Base-by-base conservation (phyloP, 1,284 basidiomycete species). In the Meripilus lineatus region DNA sequence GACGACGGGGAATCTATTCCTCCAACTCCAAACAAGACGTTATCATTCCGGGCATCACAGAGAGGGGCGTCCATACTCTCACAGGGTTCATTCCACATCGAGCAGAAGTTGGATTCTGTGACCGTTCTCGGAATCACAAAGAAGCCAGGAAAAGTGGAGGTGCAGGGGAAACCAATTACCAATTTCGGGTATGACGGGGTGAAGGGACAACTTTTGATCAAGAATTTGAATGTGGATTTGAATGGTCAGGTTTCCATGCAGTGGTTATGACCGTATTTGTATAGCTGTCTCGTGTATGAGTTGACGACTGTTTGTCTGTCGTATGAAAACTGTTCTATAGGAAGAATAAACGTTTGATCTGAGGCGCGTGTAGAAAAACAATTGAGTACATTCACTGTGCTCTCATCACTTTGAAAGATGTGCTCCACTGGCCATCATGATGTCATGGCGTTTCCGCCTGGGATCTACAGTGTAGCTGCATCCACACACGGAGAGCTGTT, bases 1-100 rank as follows among this genome's bases (percentile, higher is more conserved):
- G 83, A 86, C 56, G 82, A 88, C 52, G 83, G 83, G 5, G 61
- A 73, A 26, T 77, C 71, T 44, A 59, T 66, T 44, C 76, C 77
- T 13, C 74, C 74, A 0, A 72, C 75, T 2, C 65, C 72, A 2
- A 72, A 62, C 56, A 68, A 64, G 13, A 69, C 53, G 1, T 46
- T 83, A 38, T 64, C 50, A 2, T 72, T 81, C 54, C 38, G 49
- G 0, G 70, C 61, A 1, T 36, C 49, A 1, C 43, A 54, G 2
- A 55, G 65, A 1, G 42, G 56, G 32, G 42, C 81, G 14, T 38
- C 41, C 2, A 65, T 79, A 14, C 42, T 48, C 20, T 58, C 65
- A 25, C 44, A 49, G 0, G 83, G 60, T 0, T 24, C 49, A 15
- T 70, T 58, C 50, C 40, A 52, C 5, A 51, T 67, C 5, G 32